These are phyloP conservation scores for Spathaspora boniae DNA, from an alignment of 805 yeast species.

Conservation along the genomic window DNA sequence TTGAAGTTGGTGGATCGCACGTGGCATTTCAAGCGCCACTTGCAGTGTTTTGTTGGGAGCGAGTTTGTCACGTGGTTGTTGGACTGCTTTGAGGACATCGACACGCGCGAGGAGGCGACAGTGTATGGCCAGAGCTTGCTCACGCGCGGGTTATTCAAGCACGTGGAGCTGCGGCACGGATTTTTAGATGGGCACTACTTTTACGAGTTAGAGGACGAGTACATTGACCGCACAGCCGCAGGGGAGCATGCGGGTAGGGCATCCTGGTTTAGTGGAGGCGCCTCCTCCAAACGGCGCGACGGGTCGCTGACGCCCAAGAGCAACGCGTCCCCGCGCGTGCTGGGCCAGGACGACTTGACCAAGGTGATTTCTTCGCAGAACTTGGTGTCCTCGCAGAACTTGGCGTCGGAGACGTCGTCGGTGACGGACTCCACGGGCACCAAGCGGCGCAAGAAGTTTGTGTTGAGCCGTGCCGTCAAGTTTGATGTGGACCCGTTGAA, in stretches of 20 bases:
- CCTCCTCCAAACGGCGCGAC: constrained; percentile 18
- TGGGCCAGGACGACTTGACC: constrained; percentile 20
- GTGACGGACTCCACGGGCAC: constrained; percentile 23
- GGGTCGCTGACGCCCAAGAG: constrained; percentile 14
- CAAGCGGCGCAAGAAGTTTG: constrained; percentile 37
- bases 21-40: constrained; percentile 86
- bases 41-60: constrained; percentile 77
- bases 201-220: constrained; percentile 64
- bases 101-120: constrained; percentile 79
- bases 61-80: constrained; percentile 85
- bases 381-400: constrained; percentile 10
- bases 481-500: constrained; percentile 73
- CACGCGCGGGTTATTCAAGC: constrained; percentile 69
- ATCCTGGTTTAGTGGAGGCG: too few relatives aligned
- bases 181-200: constrained; percentile 93
- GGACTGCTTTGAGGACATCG: constrained; percentile 73
- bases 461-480: constrained; percentile 62
- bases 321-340: constrained; percentile 22
- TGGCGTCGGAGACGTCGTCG: constrained; percentile 21
- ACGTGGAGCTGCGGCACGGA: constrained; percentile 78
- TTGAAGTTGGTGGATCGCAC: constrained; percentile 70
- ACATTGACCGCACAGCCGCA: constrained; percentile 33
- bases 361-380: constrained; percentile 14
- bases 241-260: constrained; percentile 11
- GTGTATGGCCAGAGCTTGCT: constrained; percentile 74